Evolutionary conservation across 176 grass and related monocot genomes (phyloP), one percentile per base, ranked within the genome.

Genomic region (Oryza nivara): DNA sequence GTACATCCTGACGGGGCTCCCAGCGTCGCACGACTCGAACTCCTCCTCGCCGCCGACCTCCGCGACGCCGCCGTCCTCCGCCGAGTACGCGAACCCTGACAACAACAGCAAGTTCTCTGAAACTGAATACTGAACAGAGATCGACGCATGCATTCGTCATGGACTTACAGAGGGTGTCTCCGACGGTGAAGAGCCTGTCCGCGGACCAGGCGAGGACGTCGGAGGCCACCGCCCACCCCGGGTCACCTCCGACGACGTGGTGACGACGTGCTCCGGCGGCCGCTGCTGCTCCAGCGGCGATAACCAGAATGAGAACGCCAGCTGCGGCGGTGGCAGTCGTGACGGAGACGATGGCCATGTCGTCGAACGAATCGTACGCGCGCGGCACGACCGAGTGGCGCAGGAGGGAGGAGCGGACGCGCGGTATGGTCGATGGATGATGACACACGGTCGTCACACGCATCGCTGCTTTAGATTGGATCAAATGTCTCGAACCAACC

Each of bases 221-320:
- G 22, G 80, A 79, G 22, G 61, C 49, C 49, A 70, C 25, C 63
- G 70, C 78, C 82, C 91, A 93, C 0, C 81, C 88, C 20, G 82
- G 88, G 76, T 93, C 85, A 20, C 77, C 88, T 20, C 88, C 88
- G 45, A 93, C 85, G 51, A 93, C 91, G 79, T 90, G 91, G 69
- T 90, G 67, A 48, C 16, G 26, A 8, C 6, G 9, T 7, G 7
- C 16, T 12, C 40, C 67, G 28, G 17, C 71, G 44, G 63, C 10
- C 34, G 63, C 10, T 9, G 11, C 32, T 36, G 74, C 61, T 73
- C 73, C 68, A 8, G 78, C 72, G 3, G 52, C 1, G 23, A 44
- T 2, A 22, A 14, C 9, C 23, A 82, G 23, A 20, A 82, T 25
- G 23, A 73, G 69, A 30, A 73, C 34, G 35, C 68, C 28, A 12